phyloP scores from a whole-genome alignment of 768 basidiomycete species.

The Leccinum truebloodii region DNA sequence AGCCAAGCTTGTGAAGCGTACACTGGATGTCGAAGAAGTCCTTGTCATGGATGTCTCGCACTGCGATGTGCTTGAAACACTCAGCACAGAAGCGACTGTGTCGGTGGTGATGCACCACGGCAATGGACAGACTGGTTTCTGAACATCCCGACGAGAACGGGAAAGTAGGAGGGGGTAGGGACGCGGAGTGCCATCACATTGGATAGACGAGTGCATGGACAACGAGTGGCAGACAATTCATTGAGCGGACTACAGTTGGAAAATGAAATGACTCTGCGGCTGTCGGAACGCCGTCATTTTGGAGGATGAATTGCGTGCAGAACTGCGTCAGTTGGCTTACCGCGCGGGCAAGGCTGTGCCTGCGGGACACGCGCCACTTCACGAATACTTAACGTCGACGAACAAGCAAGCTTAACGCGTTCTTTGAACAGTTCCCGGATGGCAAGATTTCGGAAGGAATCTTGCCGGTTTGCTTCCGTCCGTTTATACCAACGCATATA shows the following conservation, averaged over 20 bases:
- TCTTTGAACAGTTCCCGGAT: conserved; percentile 79
- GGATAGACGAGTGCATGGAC: too few relatives aligned
- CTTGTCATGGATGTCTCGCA: conserved; percentile 92
- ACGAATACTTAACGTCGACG: conserved; percentile 62
- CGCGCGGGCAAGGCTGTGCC: too few relatives aligned
- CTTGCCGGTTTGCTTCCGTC: conserved; percentile 78
- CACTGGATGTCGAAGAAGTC: conserved; percentile 90
- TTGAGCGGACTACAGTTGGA: too few relatives aligned
- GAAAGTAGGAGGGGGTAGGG: too few relatives aligned
- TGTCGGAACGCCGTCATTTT: too few relatives aligned
- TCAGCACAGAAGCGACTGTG: conserved; percentile 57
- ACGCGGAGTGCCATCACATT: too few relatives aligned
- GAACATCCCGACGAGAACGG: too few relatives aligned
- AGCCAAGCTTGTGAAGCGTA: conserved; percentile 83
- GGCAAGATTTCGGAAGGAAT: conserved; percentile 88
- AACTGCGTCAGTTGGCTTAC: too few relatives aligned
- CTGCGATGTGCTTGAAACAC: conserved; percentile 81
- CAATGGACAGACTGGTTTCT: conserved; percentile 40
- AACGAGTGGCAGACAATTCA: too few relatives aligned
- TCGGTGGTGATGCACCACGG: conserved; percentile 73
- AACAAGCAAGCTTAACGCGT: conserved; percentile 71
- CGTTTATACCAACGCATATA: conserved; percentile 77
- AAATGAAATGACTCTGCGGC: too few relatives aligned
- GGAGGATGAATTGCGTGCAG: too few relatives aligned
- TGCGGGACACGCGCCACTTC: conserved; percentile 43